A percentile compares a stretch with the other conserved stretches of the same genome.
These are phyloP conservation scores for Articulospora tetracladia DNA, from an alignment of 495 filamentous ascomycete genomes.

Conservation along the genomic window DNA sequence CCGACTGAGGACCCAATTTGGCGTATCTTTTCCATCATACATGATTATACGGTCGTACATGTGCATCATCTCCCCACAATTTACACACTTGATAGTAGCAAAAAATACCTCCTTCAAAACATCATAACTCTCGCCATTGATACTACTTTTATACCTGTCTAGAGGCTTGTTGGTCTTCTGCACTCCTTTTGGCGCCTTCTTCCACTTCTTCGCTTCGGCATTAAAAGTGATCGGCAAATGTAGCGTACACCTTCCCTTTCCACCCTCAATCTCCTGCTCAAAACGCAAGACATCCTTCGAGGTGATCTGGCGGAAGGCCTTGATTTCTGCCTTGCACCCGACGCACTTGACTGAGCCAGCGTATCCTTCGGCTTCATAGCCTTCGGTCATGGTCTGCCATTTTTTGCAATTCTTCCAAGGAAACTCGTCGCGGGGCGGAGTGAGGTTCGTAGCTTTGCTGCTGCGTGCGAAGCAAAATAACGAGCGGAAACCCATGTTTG, in stretches of 20 bases:
- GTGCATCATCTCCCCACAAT: neutral
- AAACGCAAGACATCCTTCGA: constrained; percentile 33
- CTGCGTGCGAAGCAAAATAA: too few species aligned
- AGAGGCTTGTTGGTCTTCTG: neutral
- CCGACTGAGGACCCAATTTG: neutral
- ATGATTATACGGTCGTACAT: neutral
- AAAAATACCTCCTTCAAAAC: neutral
- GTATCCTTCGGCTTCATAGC: too few species aligned
- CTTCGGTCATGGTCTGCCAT: too few species aligned
- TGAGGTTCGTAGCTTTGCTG: too few species aligned
- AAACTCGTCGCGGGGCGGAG: too few species aligned
- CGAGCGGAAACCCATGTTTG: too few species aligned
- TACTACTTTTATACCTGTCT: neutral
- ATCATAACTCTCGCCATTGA: neutral
- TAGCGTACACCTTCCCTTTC: constrained; percentile 42
- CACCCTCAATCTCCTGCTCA: constrained; percentile 38
- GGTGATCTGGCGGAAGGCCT: too few species aligned
- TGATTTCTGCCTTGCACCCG: too few species aligned
- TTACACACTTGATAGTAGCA: neutral
- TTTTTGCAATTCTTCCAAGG: too few species aligned
- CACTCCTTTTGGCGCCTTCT: neutral
- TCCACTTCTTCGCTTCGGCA: neutral
- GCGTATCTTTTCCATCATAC: neutral
- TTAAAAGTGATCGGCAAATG: neutral
- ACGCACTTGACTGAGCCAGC: too few species aligned